Evolutionary conservation across 192 early-diverging fungal genomes (phyloP).

Genomic region (Endogone sp.): DNA sequence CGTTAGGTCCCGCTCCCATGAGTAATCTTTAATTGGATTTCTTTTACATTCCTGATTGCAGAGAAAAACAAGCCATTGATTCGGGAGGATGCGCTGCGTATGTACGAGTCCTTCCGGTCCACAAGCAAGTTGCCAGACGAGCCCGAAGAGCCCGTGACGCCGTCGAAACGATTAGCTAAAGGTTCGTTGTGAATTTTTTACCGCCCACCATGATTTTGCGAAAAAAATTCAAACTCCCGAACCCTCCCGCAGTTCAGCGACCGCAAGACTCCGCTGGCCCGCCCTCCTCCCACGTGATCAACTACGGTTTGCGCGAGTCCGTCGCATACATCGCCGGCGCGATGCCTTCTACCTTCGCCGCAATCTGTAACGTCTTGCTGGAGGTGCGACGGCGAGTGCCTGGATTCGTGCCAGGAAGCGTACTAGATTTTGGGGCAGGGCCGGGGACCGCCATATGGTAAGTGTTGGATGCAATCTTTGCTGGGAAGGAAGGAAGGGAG

Average conservation of each 20-base stretch:
- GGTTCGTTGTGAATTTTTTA: no score
- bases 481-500: background rate
- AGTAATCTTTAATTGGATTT: background rate
- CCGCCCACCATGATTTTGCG: no score
- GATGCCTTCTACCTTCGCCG: slow-evolving; percentile 61
- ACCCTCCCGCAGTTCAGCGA: no score
- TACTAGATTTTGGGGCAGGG: slow-evolving; percentile 82
- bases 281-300: slow-evolving; percentile 39
- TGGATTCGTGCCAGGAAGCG: slow-evolving; percentile 46
- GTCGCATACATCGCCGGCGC: slow-evolving; percentile 67
- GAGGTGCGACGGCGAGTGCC: slow-evolving; percentile 64
- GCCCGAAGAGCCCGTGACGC: background rate
- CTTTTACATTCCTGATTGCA: slow-evolving; percentile 1
- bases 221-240: no score
- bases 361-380: slow-evolving; percentile 58
- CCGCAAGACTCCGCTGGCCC: no score
- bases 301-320: slow-evolving; percentile 69
- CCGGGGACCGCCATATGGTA: slow-evolving; percentile 81
- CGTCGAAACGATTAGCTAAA: background rate
- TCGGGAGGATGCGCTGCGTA: slow-evolving; percentile 42
- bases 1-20: slow-evolving; percentile 3
- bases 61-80: slow-evolving; percentile 39
- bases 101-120: slow-evolving; percentile 50
- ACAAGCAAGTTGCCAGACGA: slow-evolving; percentile 30
- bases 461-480: background rate